Conservation (phyloP, 148 eudicot species). For the Rhododendron mucronatum region DNA sequence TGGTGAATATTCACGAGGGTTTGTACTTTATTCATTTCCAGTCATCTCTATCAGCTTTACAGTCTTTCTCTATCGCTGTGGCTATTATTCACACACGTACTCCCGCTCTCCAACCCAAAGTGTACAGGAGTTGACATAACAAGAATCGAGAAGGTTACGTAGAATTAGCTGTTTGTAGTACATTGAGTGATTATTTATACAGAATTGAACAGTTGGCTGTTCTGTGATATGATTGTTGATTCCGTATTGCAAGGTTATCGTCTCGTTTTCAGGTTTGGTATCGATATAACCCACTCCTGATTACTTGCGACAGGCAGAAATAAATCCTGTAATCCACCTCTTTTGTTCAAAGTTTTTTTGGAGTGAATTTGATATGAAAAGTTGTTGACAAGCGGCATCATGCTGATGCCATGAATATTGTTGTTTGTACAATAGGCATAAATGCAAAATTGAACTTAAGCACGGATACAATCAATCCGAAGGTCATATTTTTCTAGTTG, state of each 20-base stretch:
- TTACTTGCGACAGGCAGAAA: background rate
- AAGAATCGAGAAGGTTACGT: slow-evolving; percentile 12
- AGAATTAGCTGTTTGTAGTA: background rate
- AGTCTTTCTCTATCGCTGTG: slow-evolving; percentile 67
- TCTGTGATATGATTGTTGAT: background rate
- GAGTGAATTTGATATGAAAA: background rate
- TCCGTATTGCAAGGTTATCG: background rate
- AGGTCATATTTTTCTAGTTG: background rate
- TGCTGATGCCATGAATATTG: background rate
- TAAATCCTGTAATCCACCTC: slow-evolving; percentile 2
- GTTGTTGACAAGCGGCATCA: background rate
- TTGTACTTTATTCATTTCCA: slow-evolving; percentile 54
- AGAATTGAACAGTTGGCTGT: background rate
- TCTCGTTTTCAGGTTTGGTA: background rate
- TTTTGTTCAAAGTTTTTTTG: background rate
- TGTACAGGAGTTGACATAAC: slow-evolving; percentile 35
- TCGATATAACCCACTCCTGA: background rate
- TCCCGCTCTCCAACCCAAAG: slow-evolving; percentile 41
- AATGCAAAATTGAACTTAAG: background rate
- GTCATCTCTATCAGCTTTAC: slow-evolving; percentile 57
- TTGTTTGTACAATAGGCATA: background rate
- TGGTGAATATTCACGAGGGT: slow-evolving; percentile 58
- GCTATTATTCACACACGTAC: slow-evolving; percentile 56
- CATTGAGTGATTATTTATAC: background rate
- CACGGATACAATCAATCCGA: background rate